phyloP scores from a whole-genome alignment of 2,329 filamentous ascomycete genomes.

The Furcasterigmium furcatum region DNA sequence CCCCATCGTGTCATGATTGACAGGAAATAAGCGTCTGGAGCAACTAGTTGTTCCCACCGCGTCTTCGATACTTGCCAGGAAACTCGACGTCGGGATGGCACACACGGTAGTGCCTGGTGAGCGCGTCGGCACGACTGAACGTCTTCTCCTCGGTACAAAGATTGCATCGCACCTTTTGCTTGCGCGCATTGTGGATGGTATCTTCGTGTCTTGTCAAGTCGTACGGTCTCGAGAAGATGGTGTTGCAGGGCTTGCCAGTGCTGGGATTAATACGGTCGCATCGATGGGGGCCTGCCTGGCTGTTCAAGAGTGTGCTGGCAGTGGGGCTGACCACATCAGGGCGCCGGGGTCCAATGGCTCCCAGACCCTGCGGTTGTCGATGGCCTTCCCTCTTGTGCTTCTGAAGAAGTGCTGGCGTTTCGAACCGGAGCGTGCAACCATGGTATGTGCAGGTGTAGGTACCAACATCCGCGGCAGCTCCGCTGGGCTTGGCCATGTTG shows the following conservation, averaged over 20 bases:
- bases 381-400: conserved; percentile 96
- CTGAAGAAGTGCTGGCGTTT: conserved; percentile 80
- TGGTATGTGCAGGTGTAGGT: conserved; percentile 97
- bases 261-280: conserved; percentile 93
- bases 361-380: conserved; percentile 62
- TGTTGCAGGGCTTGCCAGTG: conserved; percentile 92
- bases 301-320: conserved; percentile 58
- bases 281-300: conserved; percentile 87
- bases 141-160: conserved; percentile 96
- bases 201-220: conserved; percentile 96
- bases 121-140: conserved; percentile 90
- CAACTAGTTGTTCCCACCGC: conserved; percentile 11
- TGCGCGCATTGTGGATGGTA: conserved; percentile 92
- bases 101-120: conserved; percentile 91
- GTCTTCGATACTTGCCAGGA: conserved; percentile 57
- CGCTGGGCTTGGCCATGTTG: conserved; percentile 48
- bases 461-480: conserved; percentile 71
- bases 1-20: too few relatives aligned
- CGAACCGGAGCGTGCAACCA: conserved; percentile 83
- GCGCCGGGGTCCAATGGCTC: conserved; percentile 22
- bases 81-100: conserved; percentile 88
- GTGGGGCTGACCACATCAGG: conserved; percentile 41
- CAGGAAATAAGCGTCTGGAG: too few relatives aligned
- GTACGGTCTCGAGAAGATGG: conserved; percentile 91
- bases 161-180: conserved; percentile 91